Percentiles rank a stretch among this genome's conserved stretches.
Conservation (phyloP, 2,329 filamentous ascomycete species). For the Alternaria sp. region DNA sequence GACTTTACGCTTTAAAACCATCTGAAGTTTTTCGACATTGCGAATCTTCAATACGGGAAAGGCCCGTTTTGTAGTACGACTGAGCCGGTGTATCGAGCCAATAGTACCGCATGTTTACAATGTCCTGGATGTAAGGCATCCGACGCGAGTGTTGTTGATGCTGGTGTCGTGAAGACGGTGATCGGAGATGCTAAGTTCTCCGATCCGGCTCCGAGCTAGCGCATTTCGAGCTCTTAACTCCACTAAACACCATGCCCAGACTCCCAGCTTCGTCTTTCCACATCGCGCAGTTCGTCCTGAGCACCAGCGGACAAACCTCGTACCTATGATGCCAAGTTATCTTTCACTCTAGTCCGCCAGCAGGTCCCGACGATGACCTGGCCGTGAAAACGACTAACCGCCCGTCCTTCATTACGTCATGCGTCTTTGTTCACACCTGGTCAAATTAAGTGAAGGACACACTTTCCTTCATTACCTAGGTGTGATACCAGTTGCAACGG, state of each 20-base stretch:
- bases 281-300: neutral
- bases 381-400: neutral
- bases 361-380: neutral
- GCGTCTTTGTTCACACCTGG: neutral
- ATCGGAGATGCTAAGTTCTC: neutral
- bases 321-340: neutral
- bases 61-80: neutral
- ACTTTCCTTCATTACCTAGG: neutral
- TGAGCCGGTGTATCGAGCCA: neutral
- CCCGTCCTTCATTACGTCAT: neutral
- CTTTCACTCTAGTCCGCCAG: neutral
- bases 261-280: neutral
- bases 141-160: neutral
- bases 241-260: neutral
- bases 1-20: neutral
- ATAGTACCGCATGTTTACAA: neutral
- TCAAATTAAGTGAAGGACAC: neutral
- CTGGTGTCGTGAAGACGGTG: neutral
- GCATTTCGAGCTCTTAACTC: neutral
- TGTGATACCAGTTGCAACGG: neutral
- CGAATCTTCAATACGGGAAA: neutral
- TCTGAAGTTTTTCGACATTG: neutral
- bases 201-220: neutral
- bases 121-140: neutral
- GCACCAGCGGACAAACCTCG: neutral